A percentile compares a stretch with the other conserved stretches of the same genome.
Conservation (phyloP, 768 basidiomycete species). For the Vararia minispora region DNA sequence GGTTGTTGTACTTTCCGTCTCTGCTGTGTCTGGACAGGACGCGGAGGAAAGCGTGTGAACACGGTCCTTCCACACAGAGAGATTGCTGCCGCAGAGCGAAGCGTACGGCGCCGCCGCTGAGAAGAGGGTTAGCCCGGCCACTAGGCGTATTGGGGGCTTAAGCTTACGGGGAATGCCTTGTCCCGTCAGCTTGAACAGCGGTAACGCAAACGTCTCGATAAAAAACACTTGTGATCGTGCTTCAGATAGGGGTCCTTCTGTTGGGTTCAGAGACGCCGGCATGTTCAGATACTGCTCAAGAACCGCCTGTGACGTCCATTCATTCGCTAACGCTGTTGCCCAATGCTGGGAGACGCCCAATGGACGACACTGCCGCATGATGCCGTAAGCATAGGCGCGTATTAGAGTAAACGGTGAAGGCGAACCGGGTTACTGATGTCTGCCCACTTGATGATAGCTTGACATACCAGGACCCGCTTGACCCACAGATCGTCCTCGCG, state of each 20-base stretch:
- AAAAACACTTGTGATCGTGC: slow-evolving; percentile 86
- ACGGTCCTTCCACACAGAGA: slow-evolving; percentile 55
- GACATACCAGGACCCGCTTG: slow-evolving; percentile 63
- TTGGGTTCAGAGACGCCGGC: slow-evolving; percentile 39
- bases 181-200: slow-evolving; percentile 69
- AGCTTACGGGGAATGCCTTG: slow-evolving; percentile 61
- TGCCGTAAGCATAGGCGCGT: neutral
- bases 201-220: slow-evolving; percentile 70
- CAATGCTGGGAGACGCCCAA: slow-evolving; percentile 87
- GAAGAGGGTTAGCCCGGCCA: neutral
- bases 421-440: slow-evolving; percentile 97
- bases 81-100: slow-evolving; percentile 56
- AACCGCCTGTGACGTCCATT: slow-evolving; percentile 87
- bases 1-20: slow-evolving; percentile 5
- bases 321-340: slow-evolving; percentile 79
- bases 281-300: slow-evolving; percentile 74
- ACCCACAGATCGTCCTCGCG: slow-evolving; percentile 26
- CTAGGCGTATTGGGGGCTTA: neutral
- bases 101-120: slow-evolving; percentile 62
- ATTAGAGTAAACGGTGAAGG: slow-evolving; percentile 11
- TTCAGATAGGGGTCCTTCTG: slow-evolving; percentile 46
- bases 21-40: too few relatives aligned
- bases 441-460: slow-evolving; percentile 91
- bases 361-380: slow-evolving; percentile 63
- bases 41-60: slow-evolving; percentile 26